A percentile compares a stretch with the other conserved stretches of the same genome.
Evolutionary conservation across 345 rosid genomes (phyloP).

Genomic region (Citrus reticulata): DNA sequence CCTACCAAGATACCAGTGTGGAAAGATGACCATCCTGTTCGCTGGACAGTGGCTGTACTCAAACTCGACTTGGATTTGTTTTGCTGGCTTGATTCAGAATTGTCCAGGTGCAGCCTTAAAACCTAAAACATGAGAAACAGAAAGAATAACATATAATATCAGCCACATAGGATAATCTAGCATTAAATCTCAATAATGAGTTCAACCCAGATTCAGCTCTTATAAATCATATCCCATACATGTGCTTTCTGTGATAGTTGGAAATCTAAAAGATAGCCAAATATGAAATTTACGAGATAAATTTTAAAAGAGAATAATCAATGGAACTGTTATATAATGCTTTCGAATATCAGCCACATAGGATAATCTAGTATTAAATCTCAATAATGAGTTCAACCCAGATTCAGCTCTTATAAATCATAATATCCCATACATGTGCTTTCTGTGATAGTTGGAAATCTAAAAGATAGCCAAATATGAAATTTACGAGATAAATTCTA

Average conservation of each 20-base stretch:
- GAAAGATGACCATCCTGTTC: slow-evolving; percentile 30
- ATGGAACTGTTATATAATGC: neutral
- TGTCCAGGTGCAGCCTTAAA: slow-evolving; percentile 74
- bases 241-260: neutral
- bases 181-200: neutral
- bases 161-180: neutral
- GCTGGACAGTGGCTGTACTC: slow-evolving; percentile 13
- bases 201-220: neutral
- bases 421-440: neutral
- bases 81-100: slow-evolving; percentile 33
- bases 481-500: no score
- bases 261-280: no score
- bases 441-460: neutral
- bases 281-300: no score
- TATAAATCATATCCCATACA: neutral
- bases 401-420: neutral
- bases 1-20: slow-evolving; percentile 52
- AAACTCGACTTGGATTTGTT: slow-evolving; percentile 14
- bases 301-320: neutral
- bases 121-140: slow-evolving; percentile 33
- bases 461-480: no score
- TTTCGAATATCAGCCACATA: neutral
- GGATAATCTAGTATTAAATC: neutral
- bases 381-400: neutral
- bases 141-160: neutral